Evolutionary conservation across 257 asterid genomes (phyloP).

Genomic region (Fraxinus quadrangulata): DNA sequence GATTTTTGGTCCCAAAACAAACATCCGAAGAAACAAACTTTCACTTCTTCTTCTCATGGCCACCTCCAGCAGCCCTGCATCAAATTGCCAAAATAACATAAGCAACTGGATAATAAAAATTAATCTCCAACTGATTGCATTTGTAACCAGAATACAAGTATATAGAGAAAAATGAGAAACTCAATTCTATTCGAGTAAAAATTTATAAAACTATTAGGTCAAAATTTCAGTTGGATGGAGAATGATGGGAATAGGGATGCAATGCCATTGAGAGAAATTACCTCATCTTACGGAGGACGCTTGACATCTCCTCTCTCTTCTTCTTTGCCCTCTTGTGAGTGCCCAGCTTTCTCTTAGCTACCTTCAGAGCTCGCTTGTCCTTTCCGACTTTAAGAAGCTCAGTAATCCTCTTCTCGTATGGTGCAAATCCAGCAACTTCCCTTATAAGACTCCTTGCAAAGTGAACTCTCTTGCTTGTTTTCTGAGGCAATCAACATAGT

Average conservation of each 20-base stretch:
- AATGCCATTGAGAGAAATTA: constrained; percentile 27
- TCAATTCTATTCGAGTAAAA: neutral
- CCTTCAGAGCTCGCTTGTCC: constrained; percentile 61
- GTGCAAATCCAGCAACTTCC: constrained; percentile 68
- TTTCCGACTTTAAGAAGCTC: constrained; percentile 64
- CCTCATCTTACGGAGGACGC: constrained; percentile 75
- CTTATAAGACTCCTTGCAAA: constrained; percentile 50
- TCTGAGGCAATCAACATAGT: constrained; percentile 28
- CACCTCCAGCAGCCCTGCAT: neutral
- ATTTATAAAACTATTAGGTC: neutral
- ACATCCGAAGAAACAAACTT: neutral
- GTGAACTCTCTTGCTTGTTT: constrained; percentile 57
- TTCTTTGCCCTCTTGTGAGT: constrained; percentile 72
- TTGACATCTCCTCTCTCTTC: constrained; percentile 78
- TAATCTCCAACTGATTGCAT: too few relatives aligned
- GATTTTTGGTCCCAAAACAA: neutral
- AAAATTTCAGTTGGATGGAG: neutral
- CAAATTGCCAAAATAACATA: neutral
- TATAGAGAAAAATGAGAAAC: neutral
- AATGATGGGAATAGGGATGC: neutral
- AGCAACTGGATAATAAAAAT: neutral
- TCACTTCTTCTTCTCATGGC: neutral
- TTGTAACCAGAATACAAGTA: too few relatives aligned
- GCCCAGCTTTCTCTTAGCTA: constrained; percentile 65
- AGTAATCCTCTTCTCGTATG: constrained; percentile 66